Conservation (phyloP, 1,284 basidiomycete species). For the Ustilago xerochloae region DNA sequence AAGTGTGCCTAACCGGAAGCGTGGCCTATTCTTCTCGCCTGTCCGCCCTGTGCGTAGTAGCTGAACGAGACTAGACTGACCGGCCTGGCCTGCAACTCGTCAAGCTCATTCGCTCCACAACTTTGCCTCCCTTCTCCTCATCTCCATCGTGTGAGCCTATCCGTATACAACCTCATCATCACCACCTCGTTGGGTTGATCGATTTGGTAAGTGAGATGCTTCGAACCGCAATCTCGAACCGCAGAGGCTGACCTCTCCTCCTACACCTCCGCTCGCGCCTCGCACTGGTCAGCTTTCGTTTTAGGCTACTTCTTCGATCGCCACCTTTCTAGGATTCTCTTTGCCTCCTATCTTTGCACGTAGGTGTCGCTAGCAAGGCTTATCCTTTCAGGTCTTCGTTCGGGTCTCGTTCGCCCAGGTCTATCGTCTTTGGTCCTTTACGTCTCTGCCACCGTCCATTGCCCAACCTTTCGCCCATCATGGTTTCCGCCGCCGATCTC, state of each 20-base stretch:
- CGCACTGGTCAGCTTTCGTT: background rate
- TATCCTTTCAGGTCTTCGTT: background rate
- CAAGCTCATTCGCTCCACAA: background rate
- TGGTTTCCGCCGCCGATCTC: conserved; percentile 63
- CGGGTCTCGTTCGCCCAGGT: conserved; percentile 32
- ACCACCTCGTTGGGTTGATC: background rate
- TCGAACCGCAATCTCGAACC: no score
- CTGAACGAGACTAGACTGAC: no score
- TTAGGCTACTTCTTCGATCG: background rate
- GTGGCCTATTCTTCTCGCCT: conserved; percentile 5
- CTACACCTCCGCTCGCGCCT: no score
- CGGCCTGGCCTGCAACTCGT: background rate
- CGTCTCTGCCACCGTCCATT: conserved; percentile 39
- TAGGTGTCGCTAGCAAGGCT: conserved; percentile 4
- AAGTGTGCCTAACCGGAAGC: background rate
- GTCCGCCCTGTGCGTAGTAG: no score
- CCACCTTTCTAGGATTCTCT: background rate
- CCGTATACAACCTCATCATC: background rate
- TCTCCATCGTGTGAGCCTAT: conserved; percentile 4
- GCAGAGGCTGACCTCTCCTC: no score
- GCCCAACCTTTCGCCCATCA: conserved; percentile 29
- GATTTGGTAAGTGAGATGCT: conserved; percentile 14
- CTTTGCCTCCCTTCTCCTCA: background rate
- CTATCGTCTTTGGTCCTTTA: conserved; percentile 45
- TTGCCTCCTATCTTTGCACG: background rate